A percentile compares a stretch with the other conserved stretches of the same genome.
Conservation (phyloP, 2,329 filamentous ascomycete genomes). For the Stemphylium lycopersici region DNA sequence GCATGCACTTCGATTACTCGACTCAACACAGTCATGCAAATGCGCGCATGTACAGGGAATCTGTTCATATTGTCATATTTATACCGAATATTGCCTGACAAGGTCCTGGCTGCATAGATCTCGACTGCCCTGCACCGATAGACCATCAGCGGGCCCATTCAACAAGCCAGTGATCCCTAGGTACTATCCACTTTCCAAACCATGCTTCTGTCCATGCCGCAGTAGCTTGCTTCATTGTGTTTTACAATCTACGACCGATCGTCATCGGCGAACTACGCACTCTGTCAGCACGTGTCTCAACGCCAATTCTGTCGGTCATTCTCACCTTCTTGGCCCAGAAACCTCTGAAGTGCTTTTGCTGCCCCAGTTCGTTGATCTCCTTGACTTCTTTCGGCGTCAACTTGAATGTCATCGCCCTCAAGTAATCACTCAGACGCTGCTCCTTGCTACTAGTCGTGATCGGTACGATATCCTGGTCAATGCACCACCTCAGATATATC, state of each 20-base stretch:
- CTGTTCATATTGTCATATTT: background rate
- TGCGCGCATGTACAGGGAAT: too few relatives aligned
- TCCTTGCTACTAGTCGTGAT: constrained; percentile 68
- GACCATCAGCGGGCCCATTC: too few relatives aligned
- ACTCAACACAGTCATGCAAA: background rate
- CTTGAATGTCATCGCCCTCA: constrained; percentile 62
- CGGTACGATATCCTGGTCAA: constrained; percentile 64
- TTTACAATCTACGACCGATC: constrained; percentile 54
- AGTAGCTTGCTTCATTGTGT: background rate
- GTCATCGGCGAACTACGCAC: constrained; percentile 53
- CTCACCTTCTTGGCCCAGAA: constrained; percentile 60
- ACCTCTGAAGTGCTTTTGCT: constrained; percentile 65
- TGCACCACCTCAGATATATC: constrained; percentile 64
- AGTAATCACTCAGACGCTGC: constrained; percentile 63
- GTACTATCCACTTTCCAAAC: too few relatives aligned
- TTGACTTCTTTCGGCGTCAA: constrained; percentile 64
- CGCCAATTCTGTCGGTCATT: background rate
- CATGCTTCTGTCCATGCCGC: too few relatives aligned
- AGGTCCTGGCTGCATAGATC: too few relatives aligned
- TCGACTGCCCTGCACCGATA: too few relatives aligned
- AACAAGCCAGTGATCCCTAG: too few relatives aligned
- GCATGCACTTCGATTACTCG: background rate
- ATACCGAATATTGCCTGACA: background rate
- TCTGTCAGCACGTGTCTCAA: background rate
- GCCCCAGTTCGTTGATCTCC: constrained; percentile 56